These are phyloP conservation scores for Xylariaceae sp. DNA, from an alignment of 2,329 filamentous ascomycete genomes.

Conservation along the genomic window DNA sequence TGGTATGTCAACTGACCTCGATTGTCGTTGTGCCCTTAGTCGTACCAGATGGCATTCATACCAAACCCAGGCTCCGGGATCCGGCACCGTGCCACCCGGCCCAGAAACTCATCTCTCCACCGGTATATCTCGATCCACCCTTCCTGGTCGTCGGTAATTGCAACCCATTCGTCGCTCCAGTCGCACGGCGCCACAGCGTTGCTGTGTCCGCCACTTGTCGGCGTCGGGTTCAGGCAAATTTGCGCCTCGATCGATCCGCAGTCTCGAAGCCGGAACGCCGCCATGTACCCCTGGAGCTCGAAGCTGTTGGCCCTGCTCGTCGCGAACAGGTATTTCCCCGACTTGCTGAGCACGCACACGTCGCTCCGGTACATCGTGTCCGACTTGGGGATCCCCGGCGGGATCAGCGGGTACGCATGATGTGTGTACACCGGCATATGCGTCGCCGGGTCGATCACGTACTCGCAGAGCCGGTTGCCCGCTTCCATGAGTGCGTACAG, in stretches of 20 bases:
- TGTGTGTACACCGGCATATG: constrained; percentile 77
- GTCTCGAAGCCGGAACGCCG: constrained; percentile 70
- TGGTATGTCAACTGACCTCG: neutral
- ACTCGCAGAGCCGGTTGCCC: constrained; percentile 81
- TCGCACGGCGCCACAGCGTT: constrained; percentile 84
- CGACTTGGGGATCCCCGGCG: constrained; percentile 59
- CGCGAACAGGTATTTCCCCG: constrained; percentile 75
- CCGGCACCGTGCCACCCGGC: constrained; percentile 71
- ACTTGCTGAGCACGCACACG: constrained; percentile 71
- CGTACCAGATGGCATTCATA: constrained; percentile 97
- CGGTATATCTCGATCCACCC: constrained; percentile 86
- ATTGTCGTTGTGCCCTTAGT: constrained; percentile 43
- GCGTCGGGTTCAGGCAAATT: constrained; percentile 78
- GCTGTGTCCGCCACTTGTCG: constrained; percentile 82
- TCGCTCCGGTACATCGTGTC: constrained; percentile 76
- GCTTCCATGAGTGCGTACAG: constrained; percentile 87
- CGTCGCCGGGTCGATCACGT: constrained; percentile 71
- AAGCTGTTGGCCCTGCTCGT: constrained; percentile 77
- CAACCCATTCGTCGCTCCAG: constrained; percentile 87
- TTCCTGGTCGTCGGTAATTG: constrained; percentile 83
- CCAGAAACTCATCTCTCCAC: constrained; percentile 79
- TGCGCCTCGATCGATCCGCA: constrained; percentile 73
- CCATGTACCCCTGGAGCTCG: constrained; percentile 76
- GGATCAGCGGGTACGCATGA: constrained; percentile 74
- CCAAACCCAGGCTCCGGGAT: constrained; percentile 87